Base-by-base conservation (phyloP, 306 rosid genomes). In the Vigna angularis region DNA sequence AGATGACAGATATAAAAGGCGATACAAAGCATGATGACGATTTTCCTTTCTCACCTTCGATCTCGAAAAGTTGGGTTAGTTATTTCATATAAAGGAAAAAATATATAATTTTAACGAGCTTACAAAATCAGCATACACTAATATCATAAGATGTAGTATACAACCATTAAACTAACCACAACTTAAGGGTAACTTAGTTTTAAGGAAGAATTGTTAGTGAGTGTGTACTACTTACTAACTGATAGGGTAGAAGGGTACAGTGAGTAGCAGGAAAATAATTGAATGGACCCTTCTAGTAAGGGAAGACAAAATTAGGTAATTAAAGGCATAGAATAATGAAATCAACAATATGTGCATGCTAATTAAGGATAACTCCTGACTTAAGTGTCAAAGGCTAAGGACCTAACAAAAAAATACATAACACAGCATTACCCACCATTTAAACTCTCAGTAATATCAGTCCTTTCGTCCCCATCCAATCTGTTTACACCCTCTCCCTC, bases 281-380 rank as follows among this genome's bases (percentile, higher is more conserved):
- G 14, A 12, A 66, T 51, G 30, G 26, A 76, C 65, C 55, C 55
- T 20, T 45, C 10, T 26, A 28, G 34, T 6, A 44, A 67, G 44
- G 16, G 14, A 56, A 38, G 73, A 15, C 47, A 66, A 36, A 48
- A 32, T 75, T 63, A 61, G 53, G 42, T 50, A 40, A 76, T 38
- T 15, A 56, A 57, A 59, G n/a, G 7, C 34, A 67, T 52, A 75
- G 61, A 75, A 81, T 32, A 62, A 77, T 71, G 26, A 65, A 53
- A 76, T 72, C 65, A 82, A 32, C 38, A 42, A 61, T 69, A 82
- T 76, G 74, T 76, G 74, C 79, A 62, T 71, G 79, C 75, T 70
- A 82, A 66, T 58, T 66, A 72, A 72, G 51, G 24, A 34, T 57
- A 36, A 38, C 9, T 76, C 40, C 66, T 36, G 75, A 57, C 61